Base-by-base conservation (phyloP, 768 basidiomycete species). In the Suillus americanus region DNA sequence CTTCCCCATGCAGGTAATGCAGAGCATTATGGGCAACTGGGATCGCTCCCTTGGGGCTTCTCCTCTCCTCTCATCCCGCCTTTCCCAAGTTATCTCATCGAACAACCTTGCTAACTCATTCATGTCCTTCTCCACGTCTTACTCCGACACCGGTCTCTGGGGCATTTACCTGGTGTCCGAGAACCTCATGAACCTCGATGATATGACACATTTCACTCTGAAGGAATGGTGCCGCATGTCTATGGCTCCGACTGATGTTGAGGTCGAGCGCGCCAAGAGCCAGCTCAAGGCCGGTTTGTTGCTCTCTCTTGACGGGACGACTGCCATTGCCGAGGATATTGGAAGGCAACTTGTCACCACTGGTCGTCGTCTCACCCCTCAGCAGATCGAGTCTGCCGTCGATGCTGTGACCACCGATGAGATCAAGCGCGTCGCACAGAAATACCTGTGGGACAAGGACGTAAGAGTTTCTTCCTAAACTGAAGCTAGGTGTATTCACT, bases 1-100 rank as follows among this genome's bases (percentile, higher is more conserved):
- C 84, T 99, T 94, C 89, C 94, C 96, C 66, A 97, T 99, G 96
- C 89, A 98, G 81, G 95, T 94, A 75, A 93, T 97, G 90, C 94
- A 97, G 78, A 89, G 88, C 72, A 94, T 99, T 79, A 91, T 99
- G 79, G 97, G 97, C 67, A 99, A 99, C 87, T 99, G 97, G 97
- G 97, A 99, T 76, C 89, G 97, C 70, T 92, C 91, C 55, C 88
- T 99, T 71, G 97, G 97, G 70, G 88, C 94, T 56, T 90, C 94
- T 3, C 85, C 94, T 28, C 83, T 97, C 62, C 88, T 97, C 67
- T 95, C 93, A 65, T 97, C 95, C 60, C 88, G 91, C 60, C 89
- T 99, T 62, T 92, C 92, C 30, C 91, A 96, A 78, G 91, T 95
- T 77, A 85, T 99, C 72, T 92, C 94, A 43, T 82, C 85, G 62